Evolutionary conservation across 768 basidiomycete genomes (phyloP), one percentile per base, ranked within the genome.

Genomic region (Dacryopinax spathularia): DNA sequence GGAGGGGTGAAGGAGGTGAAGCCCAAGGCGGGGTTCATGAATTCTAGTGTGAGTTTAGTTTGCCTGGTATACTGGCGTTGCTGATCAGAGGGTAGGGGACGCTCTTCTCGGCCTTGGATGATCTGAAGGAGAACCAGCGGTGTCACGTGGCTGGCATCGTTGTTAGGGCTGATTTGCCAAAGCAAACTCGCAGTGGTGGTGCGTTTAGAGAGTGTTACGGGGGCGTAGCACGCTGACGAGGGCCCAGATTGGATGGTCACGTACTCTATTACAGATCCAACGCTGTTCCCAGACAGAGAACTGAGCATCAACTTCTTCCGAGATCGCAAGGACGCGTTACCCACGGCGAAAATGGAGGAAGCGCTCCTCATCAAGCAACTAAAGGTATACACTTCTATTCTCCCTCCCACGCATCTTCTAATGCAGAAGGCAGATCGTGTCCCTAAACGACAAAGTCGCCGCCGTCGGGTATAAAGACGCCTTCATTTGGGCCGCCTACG

Each of bases 271-370:
- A 56, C 48, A 15, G 48, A 56, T 56, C 48, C 48, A 5, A 27
- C 48, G 25, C 25, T 56, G 5, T 56, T 15, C 18, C 48, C 48
- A 3, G 20, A 13, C 48, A 56, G 5, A 18, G 48, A 56, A 31
- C 20, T 56, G 13, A 56, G 48, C 25, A 56, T 56, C 48, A 56
- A 56, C 48, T 56, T 56, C 20, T 56, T 56, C 48, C 48, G 48
- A 10, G 25, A 56, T 10, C 3, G 31, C 25, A 6, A 13, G 5
- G 48, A 56, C 15, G 25, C 48, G 2, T 29, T 56, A 5, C 48
- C 48, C 25, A 56, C 48, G 2, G 48, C 48, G 9, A 56, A 56
- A 56, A 22, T 56, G 15, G 48, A 31, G 20, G 48, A 56, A 56
- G 48, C 48, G 10, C 25, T 56, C 15, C 48, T 56, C 6, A 20